Conservation (phyloP, 305 asterid species). For the Lippia alba region DNA sequence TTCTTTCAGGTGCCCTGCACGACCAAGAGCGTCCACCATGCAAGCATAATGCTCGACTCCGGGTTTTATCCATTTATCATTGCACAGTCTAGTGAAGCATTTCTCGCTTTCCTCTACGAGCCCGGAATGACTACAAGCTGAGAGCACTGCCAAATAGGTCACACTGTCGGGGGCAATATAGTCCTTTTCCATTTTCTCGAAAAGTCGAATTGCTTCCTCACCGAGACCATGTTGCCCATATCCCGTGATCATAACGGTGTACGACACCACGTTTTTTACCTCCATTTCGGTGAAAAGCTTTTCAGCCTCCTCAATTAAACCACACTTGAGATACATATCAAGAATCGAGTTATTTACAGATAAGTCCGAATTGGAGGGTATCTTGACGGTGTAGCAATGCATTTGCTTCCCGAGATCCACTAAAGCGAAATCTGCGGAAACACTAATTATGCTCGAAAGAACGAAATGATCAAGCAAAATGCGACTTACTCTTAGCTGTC, state of each 20-base stretch:
- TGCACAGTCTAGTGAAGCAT: conserved; percentile 55
- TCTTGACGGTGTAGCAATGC: conserved; percentile 58
- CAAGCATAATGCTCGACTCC: conserved; percentile 72
- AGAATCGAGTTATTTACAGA: conserved; percentile 55
- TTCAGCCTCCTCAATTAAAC: conserved; percentile 56
- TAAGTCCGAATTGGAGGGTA: conserved; percentile 45
- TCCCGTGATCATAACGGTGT: conserved; percentile 69
- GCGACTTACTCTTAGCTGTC: conserved; percentile 48
- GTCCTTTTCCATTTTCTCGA: conserved; percentile 52
- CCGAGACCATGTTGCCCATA: conserved; percentile 64
- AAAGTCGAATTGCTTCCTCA: conserved; percentile 53
- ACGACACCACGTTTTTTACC: conserved; percentile 54
- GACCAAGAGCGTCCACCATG: conserved; percentile 68
- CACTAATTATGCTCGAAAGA: conserved; percentile 57
- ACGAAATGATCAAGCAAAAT: conserved; percentile 50
- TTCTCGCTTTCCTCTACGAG: conserved; percentile 59
- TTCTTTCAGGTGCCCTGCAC: conserved; percentile 60
- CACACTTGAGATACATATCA: conserved; percentile 74
- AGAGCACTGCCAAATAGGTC: conserved; percentile 64
- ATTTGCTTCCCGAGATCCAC: conserved; percentile 66
- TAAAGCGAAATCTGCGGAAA: conserved; percentile 60
- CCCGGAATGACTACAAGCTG: conserved; percentile 76
- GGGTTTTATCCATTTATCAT: conserved; percentile 42
- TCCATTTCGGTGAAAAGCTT: conserved; percentile 45
- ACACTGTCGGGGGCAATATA: conserved; percentile 60